Base-by-base conservation (phyloP, 495 filamentous ascomycete species). In the Annulohypoxylon stygium region DNA sequence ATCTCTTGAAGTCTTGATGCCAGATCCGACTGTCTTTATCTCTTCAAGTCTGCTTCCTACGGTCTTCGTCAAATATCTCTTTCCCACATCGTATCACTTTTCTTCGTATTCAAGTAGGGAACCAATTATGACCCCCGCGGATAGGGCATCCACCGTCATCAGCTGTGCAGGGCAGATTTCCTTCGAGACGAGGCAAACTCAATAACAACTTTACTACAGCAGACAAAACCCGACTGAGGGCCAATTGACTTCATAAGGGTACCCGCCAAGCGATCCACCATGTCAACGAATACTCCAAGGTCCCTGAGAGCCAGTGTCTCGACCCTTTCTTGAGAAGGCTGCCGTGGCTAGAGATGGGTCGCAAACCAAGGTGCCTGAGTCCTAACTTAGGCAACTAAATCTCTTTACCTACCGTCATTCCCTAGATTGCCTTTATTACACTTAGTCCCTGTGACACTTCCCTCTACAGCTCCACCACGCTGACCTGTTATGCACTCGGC, bases 221-320 rank as follows among this genome's bases (percentile, higher is more conserved):
- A 41, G 18, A 30, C 6, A 5, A 58, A 3, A 2, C 2, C 1
- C 12, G 4, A 58, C 16, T 53, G 50, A 26, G 9, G 18, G 14
- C 43, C 65, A 53, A 67, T 51, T 60, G 20, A 14, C 54, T 53
- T 43, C 20, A 41, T 53, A 25, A 25, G 53, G 10, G 43, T 54
- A 33, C n/a, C 48, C 6, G 55, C 20, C 2, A 37, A 14, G 43
- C 9, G 1, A 33, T 39, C 5, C n/a, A 53, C 45, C 12, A n/a
- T 23, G 53, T 50, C 14, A 43, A 39, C 2, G 2, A 11, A n/a
- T 20, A 9, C n/a, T 10, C 10, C 4, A 20, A 37, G 16, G 53
- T 67, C 43, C 54, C 54, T 67, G 55, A 37, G 7, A 43, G 26
- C 25, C 45, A 4, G 34, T 16, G 7, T 45, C 30, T 23, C 7